These are phyloP conservation scores for Metschnikowia bowlesiae DNA, from an alignment of 805 yeast species.

Conservation along the genomic window DNA sequence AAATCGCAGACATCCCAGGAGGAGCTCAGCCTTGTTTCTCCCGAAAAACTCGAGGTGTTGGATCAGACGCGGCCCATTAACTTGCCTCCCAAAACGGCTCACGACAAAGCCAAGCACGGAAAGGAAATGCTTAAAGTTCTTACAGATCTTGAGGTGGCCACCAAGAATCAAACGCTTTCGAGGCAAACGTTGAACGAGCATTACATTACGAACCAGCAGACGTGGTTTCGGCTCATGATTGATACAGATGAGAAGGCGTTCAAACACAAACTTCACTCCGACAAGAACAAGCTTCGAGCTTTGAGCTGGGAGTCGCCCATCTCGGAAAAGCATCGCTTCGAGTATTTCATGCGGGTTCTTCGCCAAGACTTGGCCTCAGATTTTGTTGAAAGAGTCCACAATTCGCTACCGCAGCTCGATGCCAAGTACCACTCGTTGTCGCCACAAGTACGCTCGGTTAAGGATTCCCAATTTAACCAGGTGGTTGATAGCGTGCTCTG, in stretches of 20 bases:
- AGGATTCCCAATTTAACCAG: slow-evolving; percentile 32
- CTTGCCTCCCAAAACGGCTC: slow-evolving; percentile 59
- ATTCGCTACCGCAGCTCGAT: slow-evolving; percentile 19
- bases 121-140: slow-evolving; percentile 47
- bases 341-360: slow-evolving; percentile 27
- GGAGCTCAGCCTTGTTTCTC: slow-evolving; percentile 44
- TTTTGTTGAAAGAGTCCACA: slow-evolving; percentile 15
- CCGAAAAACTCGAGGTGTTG: slow-evolving; percentile 50
- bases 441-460: slow-evolving; percentile 24
- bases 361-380: slow-evolving; percentile 15
- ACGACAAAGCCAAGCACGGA: slow-evolving; percentile 54
- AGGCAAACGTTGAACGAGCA: slow-evolving; percentile 19
- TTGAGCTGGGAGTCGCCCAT: slow-evolving; percentile 37
- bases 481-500: slow-evolving; percentile 21
- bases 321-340: slow-evolving; percentile 23
- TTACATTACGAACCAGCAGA: slow-evolving; percentile 21
- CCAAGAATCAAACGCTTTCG: slow-evolving; percentile 20
- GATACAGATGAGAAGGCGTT: slow-evolving; percentile 21
- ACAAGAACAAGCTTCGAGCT: slow-evolving; percentile 28
- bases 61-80: slow-evolving; percentile 67
- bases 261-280: slow-evolving; percentile 22
- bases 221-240: slow-evolving; percentile 25
- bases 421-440: slow-evolving; percentile 24
- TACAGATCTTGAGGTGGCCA: slow-evolving; percentile 32
- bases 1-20: slow-evolving; percentile 33